A percentile compares a stretch with the other conserved stretches of the same genome.
phyloP scores from a whole-genome alignment of 1,139 yeast genomes.

The Zygoascus meyerae region DNA sequence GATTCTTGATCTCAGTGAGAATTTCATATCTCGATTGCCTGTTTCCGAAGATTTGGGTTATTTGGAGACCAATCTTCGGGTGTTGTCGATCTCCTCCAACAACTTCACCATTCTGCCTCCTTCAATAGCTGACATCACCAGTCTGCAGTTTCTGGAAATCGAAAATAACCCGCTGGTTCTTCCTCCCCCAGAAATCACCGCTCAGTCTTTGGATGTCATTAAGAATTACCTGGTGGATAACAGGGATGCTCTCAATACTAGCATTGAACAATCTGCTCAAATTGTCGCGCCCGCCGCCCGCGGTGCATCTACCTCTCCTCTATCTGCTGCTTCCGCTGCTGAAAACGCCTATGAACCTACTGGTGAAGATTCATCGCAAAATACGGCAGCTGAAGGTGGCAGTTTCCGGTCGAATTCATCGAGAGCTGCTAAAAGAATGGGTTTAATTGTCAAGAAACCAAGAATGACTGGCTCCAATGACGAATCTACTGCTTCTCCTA shows the following conservation, averaged over 20 bases:
- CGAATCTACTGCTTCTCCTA: slow-evolving; percentile 4
- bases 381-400: slow-evolving; percentile 21
- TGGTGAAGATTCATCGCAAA: no score
- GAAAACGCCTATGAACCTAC: no score
- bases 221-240: slow-evolving; percentile 38
- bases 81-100: slow-evolving; percentile 61
- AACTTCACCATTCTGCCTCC: slow-evolving; percentile 54
- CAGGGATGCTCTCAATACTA: slow-evolving; percentile 13
- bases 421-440: slow-evolving; percentile 42
- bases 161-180: slow-evolving; percentile 59
- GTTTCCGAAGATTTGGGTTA: slow-evolving; percentile 31
- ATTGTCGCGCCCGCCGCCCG: slow-evolving; percentile 14
- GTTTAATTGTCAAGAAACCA: slow-evolving; percentile 26
- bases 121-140: slow-evolving; percentile 46
- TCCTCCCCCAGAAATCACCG: slow-evolving; percentile 42
- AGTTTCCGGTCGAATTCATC: slow-evolving; percentile 53
- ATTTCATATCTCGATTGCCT: slow-evolving; percentile 45
- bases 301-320: not conserved
- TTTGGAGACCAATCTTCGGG: slow-evolving; percentile 38
- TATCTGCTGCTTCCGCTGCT: slow-evolving; percentile 8
- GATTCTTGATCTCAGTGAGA: slow-evolving; percentile 62
- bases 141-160: slow-evolving; percentile 58
- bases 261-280: slow-evolving; percentile 1
- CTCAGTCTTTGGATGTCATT: slow-evolving; percentile 50
- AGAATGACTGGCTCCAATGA: slow-evolving; percentile 3